Evolutionary conservation across 106 monocot species (phyloP), one percentile per base, ranked within the genome.

Genomic region (Posidonia australis): DNA sequence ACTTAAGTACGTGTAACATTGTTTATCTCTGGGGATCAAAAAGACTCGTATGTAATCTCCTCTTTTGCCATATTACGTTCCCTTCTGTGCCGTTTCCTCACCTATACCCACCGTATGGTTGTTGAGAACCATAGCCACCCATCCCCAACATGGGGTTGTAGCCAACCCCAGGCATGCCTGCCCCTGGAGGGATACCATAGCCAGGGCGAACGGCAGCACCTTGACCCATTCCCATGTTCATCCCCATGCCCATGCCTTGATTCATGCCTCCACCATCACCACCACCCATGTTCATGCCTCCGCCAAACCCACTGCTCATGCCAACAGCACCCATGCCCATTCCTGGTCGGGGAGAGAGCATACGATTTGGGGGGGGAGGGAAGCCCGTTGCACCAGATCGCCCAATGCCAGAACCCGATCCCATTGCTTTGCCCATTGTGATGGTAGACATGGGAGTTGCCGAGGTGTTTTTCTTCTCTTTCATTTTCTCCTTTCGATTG

Each of bases 391-490:
- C 65, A 54, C 78, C 67, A 5, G 67, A 66, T 23, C 56, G 31
- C 21, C 72, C 72, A 51, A 65, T 29, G 12, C 72, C 72, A 43
- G 64, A 73, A 44, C 94, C 94, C 26, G 86, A 51, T 23, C 96
- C 96, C 96, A 98, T 98, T 14, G 96, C 96, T 81, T 90, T 90
- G 28, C 96, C 96, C 96, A 98, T 98, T 32, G 71, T 78, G 54
- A 73, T 60, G 3, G 90, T 85, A 46, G 96, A 98, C n/a, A 69
- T 70, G 5, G 84, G 69, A 60, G 84, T 36, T 55, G 53, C 54
- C 17, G 77, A 55, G 30, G 51, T 66, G 69, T 70, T 79, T 67
- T 72, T 54, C 36, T 64, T 55, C 72, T 84, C 82, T 46, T 79
- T 82, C 71, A 80, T 70, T 66, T 69, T 90, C 44, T 98, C 96